Percentiles rank a stretch among this genome's conserved stretches.
These are phyloP conservation scores for Blastomyces silverae DNA, from an alignment of 2,329 filamentous ascomycete species.

Conservation along the genomic window DNA sequence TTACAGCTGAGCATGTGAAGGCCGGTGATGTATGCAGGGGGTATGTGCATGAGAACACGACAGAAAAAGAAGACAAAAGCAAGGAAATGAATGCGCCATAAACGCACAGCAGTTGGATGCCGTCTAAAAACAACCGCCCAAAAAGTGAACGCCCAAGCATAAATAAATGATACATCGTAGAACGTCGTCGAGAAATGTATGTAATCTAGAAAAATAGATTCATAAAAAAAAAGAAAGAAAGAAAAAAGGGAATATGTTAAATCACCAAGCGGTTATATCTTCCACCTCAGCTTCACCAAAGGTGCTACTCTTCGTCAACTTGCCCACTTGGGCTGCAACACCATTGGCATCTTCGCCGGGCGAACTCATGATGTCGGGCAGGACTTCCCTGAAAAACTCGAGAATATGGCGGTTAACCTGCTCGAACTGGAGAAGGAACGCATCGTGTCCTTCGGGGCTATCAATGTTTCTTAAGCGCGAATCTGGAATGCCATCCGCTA, in stretches of 20 bases:
- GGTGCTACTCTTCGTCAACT: constrained; percentile 75
- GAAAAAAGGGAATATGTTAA: neutral
- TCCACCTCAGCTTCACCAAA: constrained; percentile 95
- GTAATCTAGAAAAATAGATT: neutral
- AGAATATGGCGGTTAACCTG: constrained; percentile 88
- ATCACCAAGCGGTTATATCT: constrained; percentile 89
- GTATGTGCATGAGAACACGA: neutral
- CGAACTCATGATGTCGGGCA: constrained; percentile 81
- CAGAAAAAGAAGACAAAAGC: neutral
- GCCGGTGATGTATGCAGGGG: neutral
- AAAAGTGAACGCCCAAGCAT: neutral
- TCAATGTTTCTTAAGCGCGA: constrained; percentile 79
- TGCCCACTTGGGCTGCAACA: constrained; percentile 51
- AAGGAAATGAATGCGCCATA: neutral
- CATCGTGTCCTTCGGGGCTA: constrained; percentile 90
- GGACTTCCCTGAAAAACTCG: constrained; percentile 69
- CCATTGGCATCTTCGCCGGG: constrained; percentile 44
- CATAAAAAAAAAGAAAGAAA: neutral
- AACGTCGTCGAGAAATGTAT: neutral
- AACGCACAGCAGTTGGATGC: neutral
- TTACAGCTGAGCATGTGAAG: neutral
- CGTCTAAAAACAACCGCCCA: neutral
- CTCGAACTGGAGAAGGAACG: constrained; percentile 92
- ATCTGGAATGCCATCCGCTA: constrained; percentile 73
- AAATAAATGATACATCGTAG: neutral